Evolutionary conservation across 1,284 basidiomycete species (phyloP).

Genomic region (Fistulinella staudtii): DNA sequence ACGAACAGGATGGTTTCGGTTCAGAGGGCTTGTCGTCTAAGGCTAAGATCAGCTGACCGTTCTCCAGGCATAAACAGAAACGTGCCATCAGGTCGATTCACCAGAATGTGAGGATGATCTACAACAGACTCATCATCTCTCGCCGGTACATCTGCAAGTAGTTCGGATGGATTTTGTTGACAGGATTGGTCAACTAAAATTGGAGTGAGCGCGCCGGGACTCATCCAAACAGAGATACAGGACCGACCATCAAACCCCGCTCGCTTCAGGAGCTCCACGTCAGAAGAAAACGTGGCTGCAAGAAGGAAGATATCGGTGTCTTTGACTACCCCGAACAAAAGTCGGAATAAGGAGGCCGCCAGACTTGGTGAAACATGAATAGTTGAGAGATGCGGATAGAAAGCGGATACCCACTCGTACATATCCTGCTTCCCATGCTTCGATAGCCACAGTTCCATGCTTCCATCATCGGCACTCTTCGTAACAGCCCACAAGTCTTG

Average conservation of each 20-base stretch:
- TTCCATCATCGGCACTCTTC: neutral
- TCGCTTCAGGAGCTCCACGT: conserved; percentile 74
- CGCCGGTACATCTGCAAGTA: no score
- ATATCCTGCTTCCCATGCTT: conserved; percentile 46
- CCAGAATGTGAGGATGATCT: no score
- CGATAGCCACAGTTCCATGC: neutral
- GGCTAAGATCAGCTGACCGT: no score
- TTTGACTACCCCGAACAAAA: conserved; percentile 68
- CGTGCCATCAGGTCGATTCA: no score
- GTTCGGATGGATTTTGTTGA: no score
- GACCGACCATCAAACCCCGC: conserved; percentile 48
- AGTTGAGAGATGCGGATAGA: neutral
- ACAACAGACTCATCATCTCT: no score
- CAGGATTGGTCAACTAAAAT: neutral
- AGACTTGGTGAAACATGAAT: neutral
- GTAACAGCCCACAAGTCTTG: conserved; percentile 1
- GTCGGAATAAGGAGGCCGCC: conserved; percentile 57
- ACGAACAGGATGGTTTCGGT: no score
- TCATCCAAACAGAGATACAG: neutral
- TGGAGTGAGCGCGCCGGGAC: neutral
- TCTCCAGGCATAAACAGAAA: no score
- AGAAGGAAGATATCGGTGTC: conserved; percentile 80
- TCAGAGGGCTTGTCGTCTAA: no score
- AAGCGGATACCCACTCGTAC: conserved; percentile 69
- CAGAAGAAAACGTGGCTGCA: conserved; percentile 87